Conservation (phyloP, 1,139 yeast species). For the Sugiyamaella japonica region DNA sequence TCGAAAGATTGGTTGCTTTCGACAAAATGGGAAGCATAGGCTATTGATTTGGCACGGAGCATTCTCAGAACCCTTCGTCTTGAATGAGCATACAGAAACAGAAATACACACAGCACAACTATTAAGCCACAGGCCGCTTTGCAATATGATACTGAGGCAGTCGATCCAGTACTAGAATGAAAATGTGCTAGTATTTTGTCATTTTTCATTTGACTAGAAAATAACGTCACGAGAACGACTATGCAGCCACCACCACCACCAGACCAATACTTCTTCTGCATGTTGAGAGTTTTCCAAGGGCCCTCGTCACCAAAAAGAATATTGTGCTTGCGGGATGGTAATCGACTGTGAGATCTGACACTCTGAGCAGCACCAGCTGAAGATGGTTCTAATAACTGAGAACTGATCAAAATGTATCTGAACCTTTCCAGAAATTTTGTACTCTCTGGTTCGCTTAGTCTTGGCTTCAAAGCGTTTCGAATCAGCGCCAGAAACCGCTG, state of each 20-base stretch:
- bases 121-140: slow-evolving; percentile 23
- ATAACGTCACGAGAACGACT: slow-evolving; percentile 38
- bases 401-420: slow-evolving; percentile 46
- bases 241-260: slow-evolving; percentile 45
- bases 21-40: slow-evolving; percentile 35
- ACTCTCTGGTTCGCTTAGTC: slow-evolving; percentile 37
- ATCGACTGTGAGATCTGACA: background rate
- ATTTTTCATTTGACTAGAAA: slow-evolving; percentile 34
- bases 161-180: background rate
- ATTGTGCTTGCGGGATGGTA: slow-evolving; percentile 23
- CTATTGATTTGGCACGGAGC: slow-evolving; percentile 39
- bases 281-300: slow-evolving; percentile 36
- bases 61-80: slow-evolving; percentile 40
- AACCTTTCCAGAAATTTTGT: slow-evolving; percentile 47
- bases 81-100: slow-evolving; percentile 39
- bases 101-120: slow-evolving; percentile 33
- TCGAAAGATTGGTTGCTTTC: slow-evolving; percentile 38
- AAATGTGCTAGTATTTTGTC: slow-evolving; percentile 10
- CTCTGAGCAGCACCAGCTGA: background rate
- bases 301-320: slow-evolving; percentile 33
- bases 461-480: slow-evolving; percentile 32
- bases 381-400: slow-evolving; percentile 43
- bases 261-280: slow-evolving; percentile 33
- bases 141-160: background rate
- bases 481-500: slow-evolving; percentile 33